Base-by-base conservation (phyloP, 257 asterid genomes). In the Craterostigma plantagineum region DNA sequence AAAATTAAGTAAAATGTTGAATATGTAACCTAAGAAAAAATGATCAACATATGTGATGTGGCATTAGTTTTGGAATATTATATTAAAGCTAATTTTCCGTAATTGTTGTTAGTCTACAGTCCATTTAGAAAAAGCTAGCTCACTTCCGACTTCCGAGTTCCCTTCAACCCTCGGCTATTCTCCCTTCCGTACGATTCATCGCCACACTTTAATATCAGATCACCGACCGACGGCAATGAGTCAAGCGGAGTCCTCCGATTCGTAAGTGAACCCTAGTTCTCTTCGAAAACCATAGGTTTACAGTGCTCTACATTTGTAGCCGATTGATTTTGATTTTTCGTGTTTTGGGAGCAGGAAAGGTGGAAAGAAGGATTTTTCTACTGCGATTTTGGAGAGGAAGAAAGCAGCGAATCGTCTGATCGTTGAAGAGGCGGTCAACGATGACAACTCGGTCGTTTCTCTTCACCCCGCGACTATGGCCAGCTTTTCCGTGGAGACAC, bases 401-500 rank as follows among this genome's bases (percentile, higher is more conserved):
- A 80, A 80, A 68, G 76, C 93, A 2, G 70, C 77, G 4, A 80
- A 80, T 58, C 76, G 91, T 23, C 63, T 80, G 10, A 42, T 80
- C 14, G 93, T 80, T 11, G 93, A 80, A 27, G 93, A 76, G 66
- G 93, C 93, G 33, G 91, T 73, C 65, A 73, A 76, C 66, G 93
- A 80, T 57, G 85, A 80, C 51, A 80, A 76, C 56, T 80, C 93
- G 33, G 90, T 80, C 44, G 84, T 80, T 8, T 41, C 77, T n/a
- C 75, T 80, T 44, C 73, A 80, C 60, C 85, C 93, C 1, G 58
- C 50, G 12, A 76, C 93, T 23, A 68, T 80, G 93, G 93, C 40
- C n/a, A 76, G 61, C 70, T 80, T 54, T 80, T 80, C 68, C 85
- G 91, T 16, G 91, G 86, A 4, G 91, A 73, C 46, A 71, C 86